Conservation (phyloP, 805 yeast genomes). For the Kodamaea leandrae region DNA sequence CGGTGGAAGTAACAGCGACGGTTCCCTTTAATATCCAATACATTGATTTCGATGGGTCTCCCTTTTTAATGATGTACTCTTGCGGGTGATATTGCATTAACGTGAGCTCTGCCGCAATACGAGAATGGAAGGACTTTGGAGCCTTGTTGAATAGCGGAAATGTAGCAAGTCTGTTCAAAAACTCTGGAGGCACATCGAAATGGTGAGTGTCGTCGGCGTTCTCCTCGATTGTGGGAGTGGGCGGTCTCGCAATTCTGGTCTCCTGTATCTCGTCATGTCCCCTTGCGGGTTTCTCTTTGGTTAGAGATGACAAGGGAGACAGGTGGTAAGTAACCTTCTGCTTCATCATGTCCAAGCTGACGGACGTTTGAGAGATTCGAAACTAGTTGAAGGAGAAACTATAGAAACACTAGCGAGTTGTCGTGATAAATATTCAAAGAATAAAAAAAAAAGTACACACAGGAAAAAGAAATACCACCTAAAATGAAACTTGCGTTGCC, state of each 20-base stretch:
- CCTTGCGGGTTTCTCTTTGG: neutral
- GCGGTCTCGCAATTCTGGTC: neutral
- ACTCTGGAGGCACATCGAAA: slow-evolving; percentile 46
- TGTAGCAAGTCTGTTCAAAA: slow-evolving; percentile 51
- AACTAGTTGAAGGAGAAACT: neutral
- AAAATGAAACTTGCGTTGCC: neutral
- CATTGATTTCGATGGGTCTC: slow-evolving; percentile 74
- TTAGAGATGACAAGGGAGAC: slow-evolving; percentile 23
- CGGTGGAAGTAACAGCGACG: slow-evolving; percentile 73
- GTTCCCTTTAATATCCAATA: slow-evolving; percentile 77
- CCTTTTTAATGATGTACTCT: slow-evolving; percentile 64
- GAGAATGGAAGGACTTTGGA: slow-evolving; percentile 60
- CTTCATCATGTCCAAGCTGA: slow-evolving; percentile 10
- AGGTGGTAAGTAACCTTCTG: slow-evolving; percentile 16
- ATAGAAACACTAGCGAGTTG: neutral
- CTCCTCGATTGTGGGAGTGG: slow-evolving; percentile 9
- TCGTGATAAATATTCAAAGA: neutral
- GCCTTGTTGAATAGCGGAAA: slow-evolving; percentile 68
- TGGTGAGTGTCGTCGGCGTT: slow-evolving; percentile 13
- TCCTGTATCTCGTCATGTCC: neutral
- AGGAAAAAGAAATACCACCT: neutral
- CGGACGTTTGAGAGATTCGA: neutral
- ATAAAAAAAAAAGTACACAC: neutral
- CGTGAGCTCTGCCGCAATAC: slow-evolving; percentile 55
- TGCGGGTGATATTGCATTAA: slow-evolving; percentile 65